Conservation (phyloP, 2,329 filamentous ascomycete species). For the Myriosclerotinia scirpicola region DNA sequence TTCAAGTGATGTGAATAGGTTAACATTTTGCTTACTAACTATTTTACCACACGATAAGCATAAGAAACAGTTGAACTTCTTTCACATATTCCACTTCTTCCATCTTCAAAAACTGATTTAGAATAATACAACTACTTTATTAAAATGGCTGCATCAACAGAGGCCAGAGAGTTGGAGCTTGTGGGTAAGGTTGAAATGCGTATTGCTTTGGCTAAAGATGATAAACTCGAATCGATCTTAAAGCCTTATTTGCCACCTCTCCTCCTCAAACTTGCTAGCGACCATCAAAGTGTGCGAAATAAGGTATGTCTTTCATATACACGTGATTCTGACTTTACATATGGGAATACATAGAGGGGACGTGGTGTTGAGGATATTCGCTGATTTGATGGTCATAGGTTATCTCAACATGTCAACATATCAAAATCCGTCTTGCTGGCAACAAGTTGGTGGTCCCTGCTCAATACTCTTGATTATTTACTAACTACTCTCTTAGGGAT, state of each 20-base stretch:
- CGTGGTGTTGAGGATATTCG: not conserved
- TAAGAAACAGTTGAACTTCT: not conserved
- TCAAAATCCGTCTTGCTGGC: conserved; percentile 55
- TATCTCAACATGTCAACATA: conserved; percentile 68
- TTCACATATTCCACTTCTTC: not conserved
- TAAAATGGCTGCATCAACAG: conserved; percentile 30
- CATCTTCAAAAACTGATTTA: not conserved
- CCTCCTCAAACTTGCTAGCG: conserved; percentile 82
- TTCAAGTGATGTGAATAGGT: not conserved
- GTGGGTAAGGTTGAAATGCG: conserved; percentile 80
- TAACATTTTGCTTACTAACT: not conserved
- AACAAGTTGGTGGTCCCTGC: conserved; percentile 37
- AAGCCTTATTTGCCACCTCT: conserved; percentile 78
- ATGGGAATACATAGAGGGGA: not conserved
- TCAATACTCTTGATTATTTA: conserved; percentile 14
- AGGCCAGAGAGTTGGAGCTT: conserved; percentile 65
- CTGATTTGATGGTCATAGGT: conserved; percentile 46
- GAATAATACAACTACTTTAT: not conserved
- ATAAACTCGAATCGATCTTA: conserved; percentile 76
- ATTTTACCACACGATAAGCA: not conserved
- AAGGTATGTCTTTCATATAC: conserved; percentile 52
- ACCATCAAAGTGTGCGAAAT: conserved; percentile 74
- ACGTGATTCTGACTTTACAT: conserved; percentile 11
- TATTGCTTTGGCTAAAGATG: conserved; percentile 73
- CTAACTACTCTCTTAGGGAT: conserved; percentile 39